Evolutionary conservation across 208 protist species (phyloP).

Genomic region (Lotmaria passim): DNA sequence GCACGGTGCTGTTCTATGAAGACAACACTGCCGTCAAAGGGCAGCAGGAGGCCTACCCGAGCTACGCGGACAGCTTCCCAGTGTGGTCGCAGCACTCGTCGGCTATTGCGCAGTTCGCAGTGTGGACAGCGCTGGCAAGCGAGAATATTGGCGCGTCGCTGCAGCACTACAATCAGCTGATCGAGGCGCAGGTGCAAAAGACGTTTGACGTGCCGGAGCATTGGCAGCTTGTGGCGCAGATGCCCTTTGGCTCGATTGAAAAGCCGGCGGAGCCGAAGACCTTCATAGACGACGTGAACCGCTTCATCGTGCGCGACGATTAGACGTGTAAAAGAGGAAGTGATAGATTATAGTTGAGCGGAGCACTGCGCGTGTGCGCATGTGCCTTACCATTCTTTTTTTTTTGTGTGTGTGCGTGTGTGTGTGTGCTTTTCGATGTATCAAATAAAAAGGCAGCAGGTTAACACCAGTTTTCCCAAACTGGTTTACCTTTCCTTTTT

Average conservation of each 20-base stretch:
- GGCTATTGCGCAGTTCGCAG: constrained; percentile 57
- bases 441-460: too few species aligned
- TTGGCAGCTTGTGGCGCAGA: constrained; percentile 59
- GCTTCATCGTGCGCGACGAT: constrained; percentile 45
- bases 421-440: too few species aligned
- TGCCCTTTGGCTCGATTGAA: constrained; percentile 60
- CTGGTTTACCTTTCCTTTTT: too few species aligned
- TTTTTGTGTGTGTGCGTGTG: too few species aligned
- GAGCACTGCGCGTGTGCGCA: background rate
- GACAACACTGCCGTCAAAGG: constrained; percentile 34
- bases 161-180: constrained; percentile 65
- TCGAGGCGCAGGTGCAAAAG: constrained; percentile 35
- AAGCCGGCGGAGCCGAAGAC: constrained; percentile 40
- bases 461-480: too few species aligned
- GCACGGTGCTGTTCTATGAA: constrained; percentile 68
- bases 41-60: constrained; percentile 50
- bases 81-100: constrained; percentile 47
- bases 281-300: constrained; percentile 38
- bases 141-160: constrained; percentile 46
- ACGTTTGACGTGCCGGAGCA: constrained; percentile 41
- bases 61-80: constrained; percentile 50
- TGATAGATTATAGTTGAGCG: background rate
- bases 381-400: background rate
- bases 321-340: constrained; percentile 15
- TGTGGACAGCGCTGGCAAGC: constrained; percentile 59